Evolutionary conservation across 2,329 filamentous ascomycete genomes (phyloP), one percentile per base, ranked within the genome.

Genomic region (Beauveria sp.): DNA sequence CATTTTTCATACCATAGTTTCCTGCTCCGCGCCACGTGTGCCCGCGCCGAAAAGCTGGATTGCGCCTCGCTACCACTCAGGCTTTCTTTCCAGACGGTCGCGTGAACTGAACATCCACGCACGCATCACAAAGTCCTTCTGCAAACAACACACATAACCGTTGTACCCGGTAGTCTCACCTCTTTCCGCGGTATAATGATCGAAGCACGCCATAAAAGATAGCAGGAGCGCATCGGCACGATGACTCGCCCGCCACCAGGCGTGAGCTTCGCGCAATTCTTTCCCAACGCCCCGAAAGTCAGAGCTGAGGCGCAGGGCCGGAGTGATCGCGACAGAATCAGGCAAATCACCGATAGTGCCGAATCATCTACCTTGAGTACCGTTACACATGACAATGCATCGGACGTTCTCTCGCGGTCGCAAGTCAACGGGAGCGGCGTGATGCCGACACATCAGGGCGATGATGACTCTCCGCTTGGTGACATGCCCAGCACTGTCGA

Each of bases 221-320:
- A 79, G 76, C 78, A 77, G 74, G 75, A 75, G 74, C 75, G 72
- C 73, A 75, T 74, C 72, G 72, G 76, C 81, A 86, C 79, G 78
- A 90, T 90, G 88, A 90, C 90, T 86, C 90, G 89, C 80, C 85
- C 87, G 74, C 82, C 86, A 71, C 81, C 83, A 65, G 80, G 81
- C 75, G 87, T 88, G 79, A 87, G 87, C 78, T 93, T 92, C 82
- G 89, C 88, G 78, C 86, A 92, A 78, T 95, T 91, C 82, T 93
- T 92, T 76, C 89, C 89, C 68, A 86, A 88, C 73, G 90, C 89
- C 71, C 89, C 90, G 68, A 86, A 81, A 73, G 79, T 81, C 78
- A 85, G 77, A 73, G 74, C 75, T 63, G 77, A 77, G 66, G 75
- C 75, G 58, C 74, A 75, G 69, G 69, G 70, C 65, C 74, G 73